Conservation (phyloP, 176 grass and related monocot species). For the Triticum urartu region DNA sequence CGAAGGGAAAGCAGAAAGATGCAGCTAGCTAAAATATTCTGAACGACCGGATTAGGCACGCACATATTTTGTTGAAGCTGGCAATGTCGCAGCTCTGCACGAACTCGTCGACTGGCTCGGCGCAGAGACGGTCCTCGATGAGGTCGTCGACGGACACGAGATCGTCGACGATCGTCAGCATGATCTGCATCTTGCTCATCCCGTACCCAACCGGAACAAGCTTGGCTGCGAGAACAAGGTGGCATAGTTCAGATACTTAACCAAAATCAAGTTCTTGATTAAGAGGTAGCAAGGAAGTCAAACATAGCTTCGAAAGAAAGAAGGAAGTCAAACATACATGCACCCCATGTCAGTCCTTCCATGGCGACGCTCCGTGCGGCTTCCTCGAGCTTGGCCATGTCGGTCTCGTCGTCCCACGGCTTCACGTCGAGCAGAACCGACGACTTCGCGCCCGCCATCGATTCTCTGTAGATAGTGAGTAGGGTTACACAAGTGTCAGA, state of each 20-base stretch:
- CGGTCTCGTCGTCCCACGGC: neutral
- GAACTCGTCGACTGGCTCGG: slow-evolving; percentile 44
- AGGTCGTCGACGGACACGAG: slow-evolving; percentile 60
- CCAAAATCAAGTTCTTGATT: too few species aligned
- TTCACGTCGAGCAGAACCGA: slow-evolving; percentile 6
- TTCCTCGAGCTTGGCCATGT: slow-evolving; percentile 11
- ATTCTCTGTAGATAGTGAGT: too few species aligned
- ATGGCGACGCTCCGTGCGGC: neutral
- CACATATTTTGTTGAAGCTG: slow-evolving; percentile 68
- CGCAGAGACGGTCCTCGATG: slow-evolving; percentile 41
- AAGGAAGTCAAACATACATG: neutral
- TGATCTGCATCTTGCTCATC: slow-evolving; percentile 65
- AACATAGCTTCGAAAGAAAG: too few species aligned
- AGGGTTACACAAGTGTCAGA: too few species aligned
- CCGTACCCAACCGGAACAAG: slow-evolving; percentile 59
- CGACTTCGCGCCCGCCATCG: neutral
- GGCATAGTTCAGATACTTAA: too few species aligned
- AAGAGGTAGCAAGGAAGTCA: too few species aligned
- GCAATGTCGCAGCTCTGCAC: slow-evolving; percentile 72
- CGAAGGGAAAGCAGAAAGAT: too few species aligned
- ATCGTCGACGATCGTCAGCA: slow-evolving; percentile 66
- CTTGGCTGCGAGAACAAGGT: slow-evolving; percentile 41
- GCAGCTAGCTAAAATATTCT: too few species aligned
- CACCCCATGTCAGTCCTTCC: neutral
- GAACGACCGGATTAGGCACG: neutral